These are phyloP conservation scores for Vanrija sp. DNA, from an alignment of 1,284 basidiomycete genomes.

Conservation along the genomic window DNA sequence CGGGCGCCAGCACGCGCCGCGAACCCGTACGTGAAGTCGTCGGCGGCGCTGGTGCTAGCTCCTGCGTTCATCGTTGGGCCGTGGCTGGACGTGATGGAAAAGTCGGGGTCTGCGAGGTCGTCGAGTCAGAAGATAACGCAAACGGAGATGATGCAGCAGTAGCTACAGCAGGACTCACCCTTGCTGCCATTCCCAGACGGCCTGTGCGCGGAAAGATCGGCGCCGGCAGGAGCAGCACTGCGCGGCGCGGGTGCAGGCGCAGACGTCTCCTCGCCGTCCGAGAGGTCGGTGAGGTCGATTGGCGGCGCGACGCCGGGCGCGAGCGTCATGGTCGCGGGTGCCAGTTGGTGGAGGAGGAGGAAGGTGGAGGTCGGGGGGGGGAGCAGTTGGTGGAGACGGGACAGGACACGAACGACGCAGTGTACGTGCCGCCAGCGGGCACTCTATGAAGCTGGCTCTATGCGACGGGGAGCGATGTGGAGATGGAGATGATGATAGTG, in stretches of 20 bases:
- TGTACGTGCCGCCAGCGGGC: too few species aligned
- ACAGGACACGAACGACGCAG: too few species aligned
- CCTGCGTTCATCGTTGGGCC: not conserved
- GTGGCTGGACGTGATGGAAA: not conserved
- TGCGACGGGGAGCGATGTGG: not conserved
- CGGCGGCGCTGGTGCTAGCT: not conserved
- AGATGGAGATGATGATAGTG: not conserved
- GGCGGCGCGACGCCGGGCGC: not conserved
- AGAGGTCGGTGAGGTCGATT: slow-evolving; percentile 14
- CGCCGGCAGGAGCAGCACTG: not conserved
- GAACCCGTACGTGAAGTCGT: slow-evolving; percentile 1
- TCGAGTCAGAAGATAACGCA: too few species aligned
- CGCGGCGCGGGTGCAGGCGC: not conserved
- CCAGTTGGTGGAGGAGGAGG: too few species aligned
- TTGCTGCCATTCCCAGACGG: not conserved
- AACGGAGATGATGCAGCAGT: not conserved
- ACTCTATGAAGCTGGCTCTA: not conserved
- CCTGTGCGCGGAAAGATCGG: not conserved
- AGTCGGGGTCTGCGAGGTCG: not conserved
- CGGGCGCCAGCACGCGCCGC: not conserved
- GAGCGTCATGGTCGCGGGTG: too few species aligned
- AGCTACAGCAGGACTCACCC: not conserved
- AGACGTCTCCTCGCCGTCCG: slow-evolving; percentile 7
- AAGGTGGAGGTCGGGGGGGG: too few species aligned
- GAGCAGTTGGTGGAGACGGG: too few species aligned